A percentile compares a stretch with the other conserved stretches of the same genome.
Evolutionary conservation across 1,284 basidiomycete species (phyloP).

Genomic region (Ceratorhiza oryzae-sativae): DNA sequence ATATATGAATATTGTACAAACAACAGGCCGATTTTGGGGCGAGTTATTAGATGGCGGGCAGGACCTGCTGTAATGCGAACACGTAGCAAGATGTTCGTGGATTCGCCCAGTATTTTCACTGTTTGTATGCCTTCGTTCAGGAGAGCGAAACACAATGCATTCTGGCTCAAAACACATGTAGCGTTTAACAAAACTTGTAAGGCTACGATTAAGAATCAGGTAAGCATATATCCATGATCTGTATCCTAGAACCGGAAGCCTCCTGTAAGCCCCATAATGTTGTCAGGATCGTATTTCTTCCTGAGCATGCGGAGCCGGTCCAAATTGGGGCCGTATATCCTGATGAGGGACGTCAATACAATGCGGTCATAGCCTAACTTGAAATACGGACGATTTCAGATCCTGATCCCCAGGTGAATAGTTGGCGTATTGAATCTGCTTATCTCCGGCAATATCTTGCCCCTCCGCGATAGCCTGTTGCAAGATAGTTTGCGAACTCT

Average conservation of each 20-base stretch:
- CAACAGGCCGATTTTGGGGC: no score
- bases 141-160: no score
- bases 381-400: slow-evolving; percentile 2
- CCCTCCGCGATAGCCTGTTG: slow-evolving; percentile 54
- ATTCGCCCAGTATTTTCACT: no score
- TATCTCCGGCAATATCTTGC: slow-evolving; percentile 53
- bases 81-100: no score
- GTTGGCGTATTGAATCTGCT: slow-evolving; percentile 58
- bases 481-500: slow-evolving; percentile 53
- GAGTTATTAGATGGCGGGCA: no score
- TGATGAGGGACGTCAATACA: slow-evolving; percentile 48
- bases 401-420: slow-evolving; percentile 52
- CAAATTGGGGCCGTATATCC: slow-evolving; percentile 61
- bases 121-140: no score
- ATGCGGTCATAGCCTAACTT: background rate
- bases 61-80: no score
- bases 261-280: slow-evolving; percentile 47
- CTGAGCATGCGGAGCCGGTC: slow-evolving; percentile 54
- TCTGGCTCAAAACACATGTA: no score
- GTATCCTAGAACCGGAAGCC: slow-evolving; percentile 51
- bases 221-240: no score
- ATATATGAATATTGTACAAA: no score
- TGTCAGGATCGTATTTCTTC: slow-evolving; percentile 52
- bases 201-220: background rate
- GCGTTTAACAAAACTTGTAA: no score